Evolutionary conservation across 805 yeast species (phyloP), one percentile per base, ranked within the genome.

Genomic region (Ogataea glucozyma): DNA sequence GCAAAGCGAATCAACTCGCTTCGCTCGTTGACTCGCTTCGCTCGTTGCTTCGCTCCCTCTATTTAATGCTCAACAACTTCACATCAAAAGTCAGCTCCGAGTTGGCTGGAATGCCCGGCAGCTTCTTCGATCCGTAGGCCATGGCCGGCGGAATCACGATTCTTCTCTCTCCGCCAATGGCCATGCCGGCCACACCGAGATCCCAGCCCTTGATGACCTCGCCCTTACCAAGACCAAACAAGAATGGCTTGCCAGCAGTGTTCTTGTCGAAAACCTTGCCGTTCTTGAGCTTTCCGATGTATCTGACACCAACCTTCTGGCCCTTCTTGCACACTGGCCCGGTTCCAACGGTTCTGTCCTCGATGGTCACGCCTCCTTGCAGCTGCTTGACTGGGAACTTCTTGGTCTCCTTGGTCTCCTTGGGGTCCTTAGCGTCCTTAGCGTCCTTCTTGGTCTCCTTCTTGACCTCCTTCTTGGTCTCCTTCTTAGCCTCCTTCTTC

Each of bases 141-240:
- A 87, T 86, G 61, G 90, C 80, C 41, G 99, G 84, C 58, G 99
- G 99, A 56, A 93, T 88, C 48, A 88, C 79, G 55, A 93, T 88
- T 75, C 98, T 83, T 79, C 99, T 90, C 78, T 93, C 99, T 64
- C 98, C 98, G 62, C 97, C 97, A 64, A 88, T 95, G 44, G 95
- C 82, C 97, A 93, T 90, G 66, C 98, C 98, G 46, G 91, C 89
- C 59, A 93, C 93, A 77, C 99, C 99, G 61, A 91, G 78, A 66
- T 93, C 99, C 88, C 96, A 93, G 53, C 98, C 99, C 70, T 88
- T 88, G 76, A 93, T 93, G 57, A 95, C 97, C 72, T 93, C 99
- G 64, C 98, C 99, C 67, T 85, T 86, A 61, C 99, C 99, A 58
- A 93, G 78, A 51, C 79, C 80, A 71, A 93, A 93, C 52, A 71